These are phyloP conservation scores for Gracilaria gracilis DNA, from an alignment of 23 red algal species.

Conservation along the genomic window DNA sequence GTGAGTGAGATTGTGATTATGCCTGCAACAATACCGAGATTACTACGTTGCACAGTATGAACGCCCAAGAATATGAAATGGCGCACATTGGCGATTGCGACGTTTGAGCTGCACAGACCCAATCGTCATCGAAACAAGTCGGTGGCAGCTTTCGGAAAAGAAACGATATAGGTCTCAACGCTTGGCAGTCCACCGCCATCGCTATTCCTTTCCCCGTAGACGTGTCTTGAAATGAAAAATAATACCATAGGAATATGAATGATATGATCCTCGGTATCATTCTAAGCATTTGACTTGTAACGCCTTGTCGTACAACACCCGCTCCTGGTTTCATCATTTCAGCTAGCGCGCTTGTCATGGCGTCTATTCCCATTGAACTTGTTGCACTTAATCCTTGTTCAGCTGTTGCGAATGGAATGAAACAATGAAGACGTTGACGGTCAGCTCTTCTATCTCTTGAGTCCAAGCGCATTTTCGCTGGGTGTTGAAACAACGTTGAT, in stretches of 20 bases:
- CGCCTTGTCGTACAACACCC: background rate
- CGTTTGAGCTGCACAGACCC: conserved; percentile 47
- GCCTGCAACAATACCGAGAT: background rate
- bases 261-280: conserved; percentile 8
- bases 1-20: no score
- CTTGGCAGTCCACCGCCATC: conserved; percentile 53
- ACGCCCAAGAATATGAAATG: conserved; percentile 36
- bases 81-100: conserved; percentile 29
- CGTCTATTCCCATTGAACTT: background rate
- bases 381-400: background rate
- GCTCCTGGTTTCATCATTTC: background rate
- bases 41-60: conserved; percentile 28
- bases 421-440: background rate
- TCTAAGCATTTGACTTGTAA: background rate
- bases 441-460: background rate
- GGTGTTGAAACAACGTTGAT: background rate
- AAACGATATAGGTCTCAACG: conserved; percentile 34
- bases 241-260: conserved; percentile 45
- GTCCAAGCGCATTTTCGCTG: background rate
- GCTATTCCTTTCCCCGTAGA: background rate
- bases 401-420: background rate
- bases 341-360: conserved; percentile 1
- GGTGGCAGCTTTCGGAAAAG: conserved; percentile 29
- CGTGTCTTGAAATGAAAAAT: conserved; percentile 22
- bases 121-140: conserved; percentile 37